Evolutionary conservation across 2,329 filamentous ascomycete species (phyloP).

Genomic region (Cadophora luteo-olivacea): DNA sequence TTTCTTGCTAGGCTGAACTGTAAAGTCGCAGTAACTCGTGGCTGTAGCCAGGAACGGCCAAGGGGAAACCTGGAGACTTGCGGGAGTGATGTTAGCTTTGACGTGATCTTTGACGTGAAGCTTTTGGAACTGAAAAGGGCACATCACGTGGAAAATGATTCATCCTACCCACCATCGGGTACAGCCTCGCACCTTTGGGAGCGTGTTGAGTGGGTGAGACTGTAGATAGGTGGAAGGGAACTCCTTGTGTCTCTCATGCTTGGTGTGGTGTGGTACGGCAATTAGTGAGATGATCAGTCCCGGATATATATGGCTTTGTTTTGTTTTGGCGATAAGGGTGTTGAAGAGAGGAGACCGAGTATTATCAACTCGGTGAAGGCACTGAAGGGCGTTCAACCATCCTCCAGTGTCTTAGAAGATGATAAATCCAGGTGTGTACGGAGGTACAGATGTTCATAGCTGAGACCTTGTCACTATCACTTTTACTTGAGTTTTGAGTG

Average conservation of each 20-base stretch:
- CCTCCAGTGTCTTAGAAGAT: background rate
- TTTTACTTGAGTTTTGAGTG: background rate
- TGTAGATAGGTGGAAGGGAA: background rate
- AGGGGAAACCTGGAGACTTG: background rate
- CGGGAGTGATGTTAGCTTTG: background rate
- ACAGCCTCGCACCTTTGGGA: background rate
- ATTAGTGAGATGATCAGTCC: background rate
- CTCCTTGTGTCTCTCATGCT: background rate
- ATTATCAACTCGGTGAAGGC: background rate
- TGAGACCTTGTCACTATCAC: background rate
- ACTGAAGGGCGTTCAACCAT: background rate
- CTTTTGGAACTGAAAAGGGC: too few relatives aligned
- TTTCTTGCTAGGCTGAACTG: constrained; percentile 7
- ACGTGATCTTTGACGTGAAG: background rate
- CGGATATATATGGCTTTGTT: background rate
- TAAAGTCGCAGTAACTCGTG: background rate
- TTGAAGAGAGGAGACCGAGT: constrained; percentile 1
- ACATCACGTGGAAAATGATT: too few relatives aligned
- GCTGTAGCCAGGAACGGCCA: constrained; percentile 9
- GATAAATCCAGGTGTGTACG: background rate
- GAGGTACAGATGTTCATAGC: background rate
- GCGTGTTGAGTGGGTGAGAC: background rate
- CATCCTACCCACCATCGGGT: background rate
- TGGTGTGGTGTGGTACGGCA: background rate
- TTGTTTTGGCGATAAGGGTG: constrained; percentile 3